Conservation (phyloP, 768 basidiomycete species). For the Termitomyces eurrhizus region DNA sequence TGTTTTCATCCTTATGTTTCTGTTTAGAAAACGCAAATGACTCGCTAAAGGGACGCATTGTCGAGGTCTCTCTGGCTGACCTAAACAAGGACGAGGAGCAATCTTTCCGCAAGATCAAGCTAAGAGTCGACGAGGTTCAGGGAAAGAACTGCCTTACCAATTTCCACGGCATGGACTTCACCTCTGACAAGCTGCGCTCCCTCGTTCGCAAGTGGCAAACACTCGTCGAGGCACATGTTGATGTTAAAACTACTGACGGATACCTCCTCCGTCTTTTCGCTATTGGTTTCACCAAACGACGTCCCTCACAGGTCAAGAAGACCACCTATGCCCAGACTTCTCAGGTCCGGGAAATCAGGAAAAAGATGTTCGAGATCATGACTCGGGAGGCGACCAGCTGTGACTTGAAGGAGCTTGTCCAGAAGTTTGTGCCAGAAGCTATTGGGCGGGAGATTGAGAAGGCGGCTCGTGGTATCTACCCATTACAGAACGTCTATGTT, state of each 20-base stretch:
- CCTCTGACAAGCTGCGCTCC: slow-evolving; percentile 98
- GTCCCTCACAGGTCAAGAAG: slow-evolving; percentile 95
- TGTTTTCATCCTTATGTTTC: slow-evolving; percentile 1
- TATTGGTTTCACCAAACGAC: slow-evolving; percentile 98
- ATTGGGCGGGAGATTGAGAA: slow-evolving; percentile 99
- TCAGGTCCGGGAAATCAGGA: slow-evolving; percentile 96
- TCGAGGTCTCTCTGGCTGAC: slow-evolving; percentile 95
- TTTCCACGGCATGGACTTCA: slow-evolving; percentile 99
- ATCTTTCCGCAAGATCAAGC: slow-evolving; percentile 98
- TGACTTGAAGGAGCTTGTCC: slow-evolving; percentile 96
- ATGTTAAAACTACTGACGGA: slow-evolving; percentile 98
- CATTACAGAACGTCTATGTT: slow-evolving; percentile 97
- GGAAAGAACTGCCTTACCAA: slow-evolving; percentile 99
- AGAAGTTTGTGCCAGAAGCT: slow-evolving; percentile 98
- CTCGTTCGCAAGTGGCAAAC: slow-evolving; percentile 99
- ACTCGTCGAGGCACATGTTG: slow-evolving; percentile 97
- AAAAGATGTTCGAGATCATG: slow-evolving; percentile 99
- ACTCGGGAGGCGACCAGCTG: slow-evolving; percentile 91
- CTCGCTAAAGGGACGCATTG: slow-evolving; percentile 93
- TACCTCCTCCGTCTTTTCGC: slow-evolving; percentile 99
- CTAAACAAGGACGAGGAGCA: slow-evolving; percentile 99
- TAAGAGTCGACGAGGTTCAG: slow-evolving; percentile 93
- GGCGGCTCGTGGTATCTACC: slow-evolving; percentile 93
- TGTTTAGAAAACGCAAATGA: slow-evolving; percentile 93
- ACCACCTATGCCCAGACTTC: slow-evolving; percentile 96